A percentile compares a stretch with the other conserved stretches of the same genome.
These are phyloP conservation scores for Rhizophora mangle DNA, from an alignment of 345 rosid species.

Conservation along the genomic window DNA sequence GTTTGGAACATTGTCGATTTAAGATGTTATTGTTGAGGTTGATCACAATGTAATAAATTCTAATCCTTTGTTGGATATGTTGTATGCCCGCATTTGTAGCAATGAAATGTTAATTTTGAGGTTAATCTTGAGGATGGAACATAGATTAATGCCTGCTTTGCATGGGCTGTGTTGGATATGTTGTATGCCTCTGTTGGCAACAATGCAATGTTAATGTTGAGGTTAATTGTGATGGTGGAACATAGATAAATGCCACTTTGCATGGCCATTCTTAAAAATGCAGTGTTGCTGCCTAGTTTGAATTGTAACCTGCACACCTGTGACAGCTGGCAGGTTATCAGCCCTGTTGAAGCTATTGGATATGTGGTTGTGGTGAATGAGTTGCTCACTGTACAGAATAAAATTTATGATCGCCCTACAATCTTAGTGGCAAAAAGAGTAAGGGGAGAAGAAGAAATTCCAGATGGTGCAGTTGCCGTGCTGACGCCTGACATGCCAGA, in stretches of 20 bases:
- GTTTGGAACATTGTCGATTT: neutral
- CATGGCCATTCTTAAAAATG: too few relatives aligned
- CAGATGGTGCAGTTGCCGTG: constrained; percentile 93
- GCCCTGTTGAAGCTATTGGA: constrained; percentile 89
- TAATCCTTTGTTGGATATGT: too few relatives aligned
- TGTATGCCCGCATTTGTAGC: too few relatives aligned
- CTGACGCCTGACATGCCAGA: constrained; percentile 99
- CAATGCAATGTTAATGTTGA: too few relatives aligned
- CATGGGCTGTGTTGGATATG: too few relatives aligned
- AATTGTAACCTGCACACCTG: constrained; percentile 26
- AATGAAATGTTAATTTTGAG: too few relatives aligned
- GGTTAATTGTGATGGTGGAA: too few relatives aligned
- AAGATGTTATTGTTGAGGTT: neutral
- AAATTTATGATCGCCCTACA: constrained; percentile 71
- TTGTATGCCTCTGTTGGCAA: too few relatives aligned
- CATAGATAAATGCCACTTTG: too few relatives aligned
- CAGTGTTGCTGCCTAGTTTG: constrained; percentile 4
- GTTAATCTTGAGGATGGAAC: too few relatives aligned
- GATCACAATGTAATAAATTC: too few relatives aligned
- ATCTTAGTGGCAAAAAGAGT: constrained; percentile 88
- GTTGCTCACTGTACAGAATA: constrained; percentile 80
- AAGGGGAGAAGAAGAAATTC: constrained; percentile 98
- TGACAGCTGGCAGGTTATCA: constrained; percentile 98
- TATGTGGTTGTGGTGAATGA: constrained; percentile 79
- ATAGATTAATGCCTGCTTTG: too few relatives aligned